A percentile compares a stretch with the other conserved stretches of the same genome.
Evolutionary conservation across 1,284 basidiomycete genomes (phyloP).

Genomic region (Apiotrichum domesticum): DNA sequence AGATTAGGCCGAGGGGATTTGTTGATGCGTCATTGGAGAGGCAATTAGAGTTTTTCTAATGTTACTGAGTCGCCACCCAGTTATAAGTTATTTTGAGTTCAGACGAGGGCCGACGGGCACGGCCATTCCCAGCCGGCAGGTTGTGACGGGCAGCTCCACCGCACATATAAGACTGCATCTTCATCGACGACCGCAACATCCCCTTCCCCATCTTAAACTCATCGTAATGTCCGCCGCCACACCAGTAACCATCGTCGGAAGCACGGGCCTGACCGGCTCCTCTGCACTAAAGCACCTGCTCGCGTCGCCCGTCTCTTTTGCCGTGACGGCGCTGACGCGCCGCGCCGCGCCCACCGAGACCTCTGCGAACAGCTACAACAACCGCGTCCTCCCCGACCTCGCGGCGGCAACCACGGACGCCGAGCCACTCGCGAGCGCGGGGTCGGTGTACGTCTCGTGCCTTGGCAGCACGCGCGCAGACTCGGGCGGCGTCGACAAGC

Average conservation of each 20-base stretch:
- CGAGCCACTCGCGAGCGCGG: conserved; percentile 12
- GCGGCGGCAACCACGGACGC: conserved; percentile 11
- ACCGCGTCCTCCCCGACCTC: conserved; percentile 26
- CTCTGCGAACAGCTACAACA: conserved; percentile 17
- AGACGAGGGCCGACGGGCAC: too few species aligned
- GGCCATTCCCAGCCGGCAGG: too few species aligned
- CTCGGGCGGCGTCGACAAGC: conserved; percentile 29
- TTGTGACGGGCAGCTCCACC: too few species aligned
- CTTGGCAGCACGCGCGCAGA: conserved; percentile 39
- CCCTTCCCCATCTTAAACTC: too few species aligned
- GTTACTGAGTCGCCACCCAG: too few species aligned
- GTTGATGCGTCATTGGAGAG: too few species aligned
- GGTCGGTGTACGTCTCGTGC: conserved; percentile 33
- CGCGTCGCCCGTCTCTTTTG: conserved; percentile 23
- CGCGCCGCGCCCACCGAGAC: conserved; percentile 13
- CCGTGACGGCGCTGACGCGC: conserved; percentile 39
- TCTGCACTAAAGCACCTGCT: conserved; percentile 29
- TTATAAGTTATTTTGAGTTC: too few species aligned
- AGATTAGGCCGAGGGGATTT: too few species aligned
- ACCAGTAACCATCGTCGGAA: conserved; percentile 37
- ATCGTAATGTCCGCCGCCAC: conserved; percentile 9
- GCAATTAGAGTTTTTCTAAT: too few species aligned
- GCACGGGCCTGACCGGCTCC: conserved; percentile 43
- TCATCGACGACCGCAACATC: too few species aligned
- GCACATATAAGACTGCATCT: too few species aligned